Evolutionary conservation across 352 stramenopile genomes (phyloP).

Genomic region (Pythium biforme): DNA sequence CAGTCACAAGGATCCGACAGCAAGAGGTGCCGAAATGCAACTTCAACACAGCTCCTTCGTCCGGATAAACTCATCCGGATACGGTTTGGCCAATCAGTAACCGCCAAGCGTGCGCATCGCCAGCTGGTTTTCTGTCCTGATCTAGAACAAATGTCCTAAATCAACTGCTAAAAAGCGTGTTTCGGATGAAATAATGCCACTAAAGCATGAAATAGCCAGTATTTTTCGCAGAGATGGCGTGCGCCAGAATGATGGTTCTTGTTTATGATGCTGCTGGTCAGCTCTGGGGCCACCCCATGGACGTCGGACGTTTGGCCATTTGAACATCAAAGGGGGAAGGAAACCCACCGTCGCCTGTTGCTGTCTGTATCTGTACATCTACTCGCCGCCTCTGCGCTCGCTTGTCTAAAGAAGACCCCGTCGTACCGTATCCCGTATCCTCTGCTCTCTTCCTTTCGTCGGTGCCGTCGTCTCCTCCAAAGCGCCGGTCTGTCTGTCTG

Average conservation of each 20-base stretch:
- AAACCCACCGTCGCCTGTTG: neutral
- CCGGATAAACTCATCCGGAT: slow-evolving; percentile 20
- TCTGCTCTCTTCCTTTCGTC: slow-evolving; percentile 1
- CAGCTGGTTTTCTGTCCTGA: slow-evolving; percentile 4
- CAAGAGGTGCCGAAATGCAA: slow-evolving; percentile 12
- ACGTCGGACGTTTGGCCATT: slow-evolving; percentile 24
- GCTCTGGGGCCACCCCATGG: neutral
- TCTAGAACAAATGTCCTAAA: slow-evolving; percentile 9
- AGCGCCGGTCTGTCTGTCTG: neutral
- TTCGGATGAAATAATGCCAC: neutral
- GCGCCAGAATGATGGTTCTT: slow-evolving; percentile 24
- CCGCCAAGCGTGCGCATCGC: neutral
- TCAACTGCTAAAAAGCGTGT: neutral
- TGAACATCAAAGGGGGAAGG: slow-evolving; percentile 5
- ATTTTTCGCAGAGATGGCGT: neutral
- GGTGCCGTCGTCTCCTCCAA: neutral
- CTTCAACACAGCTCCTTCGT: slow-evolving; percentile 22
- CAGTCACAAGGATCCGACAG: slow-evolving; percentile 21
- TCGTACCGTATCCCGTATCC: neutral
- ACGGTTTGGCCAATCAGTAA: slow-evolving; percentile 5
- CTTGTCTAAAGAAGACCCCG: no score
- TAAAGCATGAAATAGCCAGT: neutral
- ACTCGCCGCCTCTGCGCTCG: no score
- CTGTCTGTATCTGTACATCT: no score
- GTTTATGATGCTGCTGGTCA: slow-evolving; percentile 19